Conservation (phyloP, 352 stramenopile species). For the Thraustochytrium striatum region DNA sequence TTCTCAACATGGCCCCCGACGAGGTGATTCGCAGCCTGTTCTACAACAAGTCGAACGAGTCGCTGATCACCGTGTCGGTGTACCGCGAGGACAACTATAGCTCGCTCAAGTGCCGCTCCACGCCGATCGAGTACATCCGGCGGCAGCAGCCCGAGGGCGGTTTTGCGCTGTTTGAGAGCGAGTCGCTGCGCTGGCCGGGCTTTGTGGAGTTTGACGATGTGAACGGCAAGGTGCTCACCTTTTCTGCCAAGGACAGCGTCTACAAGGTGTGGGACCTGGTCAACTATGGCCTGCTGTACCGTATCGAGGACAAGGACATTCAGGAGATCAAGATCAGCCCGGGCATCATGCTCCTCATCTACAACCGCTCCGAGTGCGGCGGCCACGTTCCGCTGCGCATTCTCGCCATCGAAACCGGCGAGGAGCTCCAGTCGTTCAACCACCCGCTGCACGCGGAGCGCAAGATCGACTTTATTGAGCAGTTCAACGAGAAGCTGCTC, state of each 20-base stretch:
- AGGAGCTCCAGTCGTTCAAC: not conserved
- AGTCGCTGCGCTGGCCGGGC: conserved; percentile 43
- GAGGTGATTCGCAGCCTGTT: conserved; percentile 44
- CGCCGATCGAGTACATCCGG: conserved; percentile 33
- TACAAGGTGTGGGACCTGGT: conserved; percentile 50
- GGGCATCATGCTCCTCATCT: conserved; percentile 47
- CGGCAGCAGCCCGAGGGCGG: conserved; percentile 9
- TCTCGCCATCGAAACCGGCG: conserved; percentile 24
- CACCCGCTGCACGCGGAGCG: conserved; percentile 11
- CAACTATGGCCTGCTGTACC: conserved; percentile 46
- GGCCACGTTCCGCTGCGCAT: conserved; percentile 21
- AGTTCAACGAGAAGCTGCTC: conserved; percentile 46
- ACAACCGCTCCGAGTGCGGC: conserved; percentile 12
- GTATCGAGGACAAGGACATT: conserved; percentile 37
- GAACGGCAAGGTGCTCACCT: conserved; percentile 50
- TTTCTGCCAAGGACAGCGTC: conserved; percentile 32
- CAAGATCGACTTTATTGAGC: conserved; percentile 49
- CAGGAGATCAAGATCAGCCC: conserved; percentile 47
- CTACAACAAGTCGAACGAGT: conserved; percentile 49
- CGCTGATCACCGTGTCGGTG: conserved; percentile 45
- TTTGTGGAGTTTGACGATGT: conserved; percentile 53
- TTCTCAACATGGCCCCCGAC: conserved; percentile 43
- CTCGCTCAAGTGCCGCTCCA: conserved; percentile 45
- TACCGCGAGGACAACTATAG: conserved; percentile 37
- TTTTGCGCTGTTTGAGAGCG: conserved; percentile 35